These are phyloP conservation scores for Amoebophrya sp. DNA, from an alignment of 169 alveolate genomes.

Conservation along the genomic window DNA sequence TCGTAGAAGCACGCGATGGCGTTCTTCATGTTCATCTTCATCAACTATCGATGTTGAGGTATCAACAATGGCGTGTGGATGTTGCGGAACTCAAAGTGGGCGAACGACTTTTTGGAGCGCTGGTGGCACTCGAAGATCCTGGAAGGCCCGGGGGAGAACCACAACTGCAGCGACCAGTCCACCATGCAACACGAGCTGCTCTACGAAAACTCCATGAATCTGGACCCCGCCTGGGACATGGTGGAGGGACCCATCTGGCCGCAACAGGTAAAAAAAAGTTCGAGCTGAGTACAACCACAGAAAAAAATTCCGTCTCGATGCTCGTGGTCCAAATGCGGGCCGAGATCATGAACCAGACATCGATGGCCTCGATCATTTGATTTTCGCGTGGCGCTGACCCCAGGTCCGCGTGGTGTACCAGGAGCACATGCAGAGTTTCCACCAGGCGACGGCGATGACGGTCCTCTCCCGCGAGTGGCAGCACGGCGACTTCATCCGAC, in stretches of 20 bases:
- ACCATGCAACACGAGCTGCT: conserved; percentile 10
- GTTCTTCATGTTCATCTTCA: no score
- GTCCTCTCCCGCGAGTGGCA: conserved; percentile 8
- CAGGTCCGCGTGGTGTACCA: conserved; percentile 11
- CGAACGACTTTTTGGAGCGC: background rate
- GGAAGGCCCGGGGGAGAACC: conserved; percentile 2
- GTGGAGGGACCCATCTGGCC: conserved; percentile 15
- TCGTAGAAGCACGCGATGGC: no score
- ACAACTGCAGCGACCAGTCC: conserved; percentile 19
- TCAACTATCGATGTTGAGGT: no score
- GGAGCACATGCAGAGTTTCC: conserved; percentile 14
- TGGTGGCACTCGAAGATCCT: conserved; percentile 10
- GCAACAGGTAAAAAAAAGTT: background rate
- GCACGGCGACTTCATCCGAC: conserved; percentile 7
- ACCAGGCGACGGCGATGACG: conserved; percentile 5
- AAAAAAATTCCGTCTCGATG: no score
- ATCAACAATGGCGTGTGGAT: conserved; percentile 16
- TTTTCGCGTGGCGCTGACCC: no score
- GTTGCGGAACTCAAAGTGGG: conserved; percentile 1
- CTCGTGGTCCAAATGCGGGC: background rate
- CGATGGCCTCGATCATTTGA: no score
- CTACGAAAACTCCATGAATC: background rate
- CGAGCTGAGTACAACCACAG: no score
- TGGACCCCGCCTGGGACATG: conserved; percentile 2
- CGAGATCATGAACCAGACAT: no score